Base-by-base conservation (phyloP, 257 asterid genomes). In the Solanum bukasovii region DNA sequence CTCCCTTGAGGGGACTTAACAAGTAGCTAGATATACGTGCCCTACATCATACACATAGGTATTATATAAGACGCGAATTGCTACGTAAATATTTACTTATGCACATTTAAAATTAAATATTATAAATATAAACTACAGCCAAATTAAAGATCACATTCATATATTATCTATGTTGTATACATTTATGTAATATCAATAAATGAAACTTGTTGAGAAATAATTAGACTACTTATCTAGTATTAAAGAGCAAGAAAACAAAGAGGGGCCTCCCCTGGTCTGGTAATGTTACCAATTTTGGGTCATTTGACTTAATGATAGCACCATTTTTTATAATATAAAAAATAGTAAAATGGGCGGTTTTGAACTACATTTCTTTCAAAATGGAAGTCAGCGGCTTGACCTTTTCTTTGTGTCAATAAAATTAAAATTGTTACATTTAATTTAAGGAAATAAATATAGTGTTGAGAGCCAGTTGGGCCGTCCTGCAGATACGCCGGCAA, bases 271-370 rank as follows among this genome's bases (percentile, higher is more conserved):
- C 68, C 44, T 49, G 70, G 37, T 49, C 44, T 46, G 20, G 13
- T 49, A 77, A 88, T 84, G 73, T 77, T 74, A 14, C 83, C 86
- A 89, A 63, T 49, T 82, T 10, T 31, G 42, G 37, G 87, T 71
- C 88, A 65, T 77, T 88, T 88, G 91, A 90, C 92, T 84, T 84
- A 20, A 35, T 56, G 67, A 81, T 59, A 31, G 29, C 42, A 81
- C 27, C 12, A 46, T 25, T 46, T 81, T 29, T 9, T 9, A 7
- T 7, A 25, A 78, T 8, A 44, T 8, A 14, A 46, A 79, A 27
- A 14, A n/a, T 63, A 70, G 40, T 29, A 29, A 82, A 49, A 27
- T 49, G 86, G 86, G 16, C 14, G 67, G 68, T 73, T 29, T 73
- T 63, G 59, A 61, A 87, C 86, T 13, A 79, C 33, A 7, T 49